phyloP scores from a whole-genome alignment of 78 protist genomes.

The Capsaspora owczarzaki region DNA sequence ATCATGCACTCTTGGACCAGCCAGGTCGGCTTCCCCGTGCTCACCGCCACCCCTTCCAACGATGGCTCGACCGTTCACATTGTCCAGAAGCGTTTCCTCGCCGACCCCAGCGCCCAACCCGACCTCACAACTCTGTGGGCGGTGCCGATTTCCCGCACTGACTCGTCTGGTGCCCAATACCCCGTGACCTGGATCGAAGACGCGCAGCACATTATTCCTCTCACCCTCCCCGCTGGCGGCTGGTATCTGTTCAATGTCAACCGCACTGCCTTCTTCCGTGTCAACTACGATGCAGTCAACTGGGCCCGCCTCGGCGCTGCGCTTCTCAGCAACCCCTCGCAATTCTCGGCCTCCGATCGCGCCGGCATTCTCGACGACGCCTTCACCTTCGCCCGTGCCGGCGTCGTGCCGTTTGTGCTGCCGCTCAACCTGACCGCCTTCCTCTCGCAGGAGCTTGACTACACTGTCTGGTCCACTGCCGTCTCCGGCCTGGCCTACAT shows the following conservation, averaged over 20 bases:
- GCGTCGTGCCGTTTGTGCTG: not conserved
- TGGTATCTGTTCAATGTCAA: slow-evolving; percentile 71
- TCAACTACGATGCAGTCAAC: slow-evolving; percentile 27
- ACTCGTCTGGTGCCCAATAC: too few relatives aligned
- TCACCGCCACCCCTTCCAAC: slow-evolving; percentile 37
- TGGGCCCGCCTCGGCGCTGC: too few relatives aligned
- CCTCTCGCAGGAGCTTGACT: not conserved
- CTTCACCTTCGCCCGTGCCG: not conserved
- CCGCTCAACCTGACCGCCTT: not conserved
- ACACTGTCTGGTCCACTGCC: not conserved
- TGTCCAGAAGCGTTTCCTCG: slow-evolving; percentile 51
- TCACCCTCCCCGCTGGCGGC: too few relatives aligned
- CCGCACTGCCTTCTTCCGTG: slow-evolving; percentile 62
- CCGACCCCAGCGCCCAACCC: slow-evolving; percentile 16
- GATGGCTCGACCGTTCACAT: slow-evolving; percentile 5
- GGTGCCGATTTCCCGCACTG: not conserved
- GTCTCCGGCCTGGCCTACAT: not conserved
- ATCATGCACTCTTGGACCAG: slow-evolving; percentile 67
- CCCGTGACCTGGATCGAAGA: too few relatives aligned
- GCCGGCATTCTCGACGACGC: slow-evolving; percentile 23
- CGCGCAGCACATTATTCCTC: too few relatives aligned
- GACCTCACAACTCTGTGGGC: not conserved
- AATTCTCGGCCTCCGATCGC: too few relatives aligned
- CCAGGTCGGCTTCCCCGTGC: slow-evolving; percentile 74
- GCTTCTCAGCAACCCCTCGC: too few relatives aligned